Evolutionary conservation across 495 filamentous ascomycete species (phyloP), one percentile per base, ranked within the genome.

Genomic region (Neurospora sp.): DNA sequence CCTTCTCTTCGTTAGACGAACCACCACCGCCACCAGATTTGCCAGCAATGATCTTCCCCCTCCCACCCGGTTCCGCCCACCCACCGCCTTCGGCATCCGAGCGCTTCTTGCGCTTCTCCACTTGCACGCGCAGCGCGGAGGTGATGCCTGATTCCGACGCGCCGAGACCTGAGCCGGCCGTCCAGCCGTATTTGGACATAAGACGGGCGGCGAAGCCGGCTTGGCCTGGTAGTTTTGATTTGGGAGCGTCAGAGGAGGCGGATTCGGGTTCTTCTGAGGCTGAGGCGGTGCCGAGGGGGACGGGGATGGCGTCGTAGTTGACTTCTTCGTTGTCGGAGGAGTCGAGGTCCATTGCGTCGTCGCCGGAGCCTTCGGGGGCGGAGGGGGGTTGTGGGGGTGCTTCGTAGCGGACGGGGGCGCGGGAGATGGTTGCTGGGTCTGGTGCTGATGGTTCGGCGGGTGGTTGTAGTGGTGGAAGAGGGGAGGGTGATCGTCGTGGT

Each of bases 131-230:
- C 38, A 98, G 82, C 5, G 95, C 92, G 18, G 93, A 91, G 40
- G 92, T 87, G 75, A 98, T 97, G 69, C 96, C 96, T 39, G 90
- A 88, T 12, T 87, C 88, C 70, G 89, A 87, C 2, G 93, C 93
- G 74, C 96, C 96, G 14, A 99, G 87, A 4, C 96, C 96, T 62
- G 90, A 87, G 27, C 96, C 96, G 75, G 93, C 91, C 12, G 88
- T 91, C 93, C 95, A 97, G 71, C 96, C 96, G 80, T 96, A 94
- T 77, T 97, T 98, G 39, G 90, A 87, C 87, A 99, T 92, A 39
- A 97, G 87, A 35, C 94, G 91, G 72, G 93, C 86, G 4, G 94
- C 96, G 78, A 97, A 97, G 5, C 72, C 91, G 77, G 91, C 87
- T 81, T 97, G 92, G 12, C 93, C 93, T 0, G 95, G 93, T 12